Percentiles rank a stretch among this genome's conserved stretches.
These are phyloP conservation scores for Peribolospora baueri DNA, from an alignment of 768 basidiomycete species.

Conservation along the genomic window DNA sequence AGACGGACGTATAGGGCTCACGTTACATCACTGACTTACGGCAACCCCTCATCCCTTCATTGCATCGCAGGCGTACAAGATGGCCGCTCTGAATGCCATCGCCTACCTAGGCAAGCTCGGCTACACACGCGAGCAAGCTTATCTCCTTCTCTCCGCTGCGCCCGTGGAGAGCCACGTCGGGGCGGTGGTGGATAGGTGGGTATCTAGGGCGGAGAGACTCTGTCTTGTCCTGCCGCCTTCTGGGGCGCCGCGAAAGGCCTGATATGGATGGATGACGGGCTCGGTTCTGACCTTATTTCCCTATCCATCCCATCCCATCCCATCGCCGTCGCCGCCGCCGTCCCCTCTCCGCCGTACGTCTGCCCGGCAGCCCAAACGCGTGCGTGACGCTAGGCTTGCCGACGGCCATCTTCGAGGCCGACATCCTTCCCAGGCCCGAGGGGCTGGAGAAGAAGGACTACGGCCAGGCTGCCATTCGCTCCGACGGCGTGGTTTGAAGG, in stretches of 20 bases:
- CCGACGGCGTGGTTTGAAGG: slow-evolving; percentile 27
- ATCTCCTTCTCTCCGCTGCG: slow-evolving; percentile 42
- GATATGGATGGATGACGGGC: too few species aligned
- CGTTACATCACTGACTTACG: neutral
- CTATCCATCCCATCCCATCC: too few species aligned
- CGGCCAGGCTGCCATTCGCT: slow-evolving; percentile 42
- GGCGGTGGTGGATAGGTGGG: slow-evolving; percentile 35
- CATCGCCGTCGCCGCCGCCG: too few species aligned
- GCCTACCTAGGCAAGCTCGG: slow-evolving; percentile 42
- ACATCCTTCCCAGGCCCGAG: slow-evolving; percentile 40
- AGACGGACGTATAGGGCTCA: too few species aligned
- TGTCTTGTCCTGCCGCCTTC: neutral
- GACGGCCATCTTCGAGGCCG: slow-evolving; percentile 50
- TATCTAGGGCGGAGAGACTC: neutral
- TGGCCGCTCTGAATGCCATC: slow-evolving; percentile 52
- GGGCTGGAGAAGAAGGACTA: slow-evolving; percentile 35
- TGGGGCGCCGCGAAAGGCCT: neutral
- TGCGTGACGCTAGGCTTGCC: slow-evolving; percentile 51
- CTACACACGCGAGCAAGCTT: slow-evolving; percentile 56
- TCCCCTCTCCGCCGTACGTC: too few species aligned
- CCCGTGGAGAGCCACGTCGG: slow-evolving; percentile 46
- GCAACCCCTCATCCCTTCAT: slow-evolving; percentile 28
- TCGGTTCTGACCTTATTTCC: too few species aligned
- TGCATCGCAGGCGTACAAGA: slow-evolving; percentile 34
- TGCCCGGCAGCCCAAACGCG: slow-evolving; percentile 35